phyloP scores from a whole-genome alignment of 768 basidiomycete genomes.

The Psilocybe cubensis region DNA sequence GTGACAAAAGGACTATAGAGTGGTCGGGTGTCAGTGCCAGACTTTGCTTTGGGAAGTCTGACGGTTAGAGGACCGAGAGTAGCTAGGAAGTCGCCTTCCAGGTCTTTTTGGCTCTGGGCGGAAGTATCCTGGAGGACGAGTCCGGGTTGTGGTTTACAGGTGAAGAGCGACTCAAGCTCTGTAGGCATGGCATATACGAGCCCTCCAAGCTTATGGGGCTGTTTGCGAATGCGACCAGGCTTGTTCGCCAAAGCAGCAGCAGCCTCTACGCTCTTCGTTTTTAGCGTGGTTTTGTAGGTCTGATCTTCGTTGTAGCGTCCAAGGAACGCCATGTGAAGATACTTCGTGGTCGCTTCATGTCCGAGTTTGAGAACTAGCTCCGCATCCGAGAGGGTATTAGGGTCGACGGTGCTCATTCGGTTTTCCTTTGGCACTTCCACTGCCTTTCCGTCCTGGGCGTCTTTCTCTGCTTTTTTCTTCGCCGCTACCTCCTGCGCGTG shows the following conservation, averaged over 20 bases:
- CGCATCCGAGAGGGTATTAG: constrained; percentile 11
- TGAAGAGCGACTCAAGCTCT: constrained; percentile 54
- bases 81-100: constrained; percentile 26
- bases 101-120: neutral
- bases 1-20: constrained; percentile 32
- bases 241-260: constrained; percentile 17
- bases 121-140: constrained; percentile 47
- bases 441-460: no score
- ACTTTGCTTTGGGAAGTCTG: constrained; percentile 19
- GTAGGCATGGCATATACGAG: constrained; percentile 62
- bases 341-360: constrained; percentile 9
- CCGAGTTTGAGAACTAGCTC: constrained; percentile 18
- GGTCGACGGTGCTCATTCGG: constrained; percentile 1
- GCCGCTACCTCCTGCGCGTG: constrained; percentile 7
- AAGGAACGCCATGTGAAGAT: constrained; percentile 25
- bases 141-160: constrained; percentile 58
- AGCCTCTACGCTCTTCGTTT: constrained; percentile 11
- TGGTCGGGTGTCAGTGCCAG: constrained; percentile 13
- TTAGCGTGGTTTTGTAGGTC: constrained; percentile 8
- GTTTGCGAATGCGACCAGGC: constrained; percentile 52
- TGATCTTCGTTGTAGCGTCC: constrained; percentile 21
- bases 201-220: constrained; percentile 67
- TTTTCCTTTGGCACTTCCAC: neutral
- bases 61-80: constrained; percentile 50
- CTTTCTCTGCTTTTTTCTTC: neutral